These are phyloP conservation scores for Juglanconis oblonga DNA, from an alignment of 2,329 filamentous ascomycete genomes.

Conservation along the genomic window DNA sequence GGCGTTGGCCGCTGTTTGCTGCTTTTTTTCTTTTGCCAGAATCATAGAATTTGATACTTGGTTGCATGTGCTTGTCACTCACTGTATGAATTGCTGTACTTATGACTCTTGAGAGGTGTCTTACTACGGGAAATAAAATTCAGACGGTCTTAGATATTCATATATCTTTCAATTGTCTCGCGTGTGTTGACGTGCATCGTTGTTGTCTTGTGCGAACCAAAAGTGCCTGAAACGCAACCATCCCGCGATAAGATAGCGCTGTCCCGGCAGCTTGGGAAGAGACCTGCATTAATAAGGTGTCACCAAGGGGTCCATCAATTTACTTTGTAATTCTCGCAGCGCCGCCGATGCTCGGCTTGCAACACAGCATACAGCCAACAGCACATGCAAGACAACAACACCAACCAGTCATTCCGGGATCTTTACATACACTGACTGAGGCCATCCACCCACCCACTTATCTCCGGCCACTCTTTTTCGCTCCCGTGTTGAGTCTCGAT, in stretches of 20 bases:
- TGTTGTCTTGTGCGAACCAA: neutral
- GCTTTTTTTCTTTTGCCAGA: neutral
- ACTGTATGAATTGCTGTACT: neutral
- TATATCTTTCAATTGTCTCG: neutral
- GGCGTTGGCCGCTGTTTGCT: conserved; percentile 17
- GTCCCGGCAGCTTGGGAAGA: neutral
- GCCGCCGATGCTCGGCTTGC: neutral
- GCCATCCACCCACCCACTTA: neutral
- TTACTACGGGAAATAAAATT: neutral
- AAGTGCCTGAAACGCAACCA: neutral
- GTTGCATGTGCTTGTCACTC: neutral
- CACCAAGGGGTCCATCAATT: neutral
- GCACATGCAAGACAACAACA: neutral
- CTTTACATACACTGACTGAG: neutral
- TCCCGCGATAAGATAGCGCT: conserved; percentile 15
- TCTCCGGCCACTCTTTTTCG: neutral
- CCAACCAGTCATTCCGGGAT: neutral
- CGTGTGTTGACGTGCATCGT: neutral
- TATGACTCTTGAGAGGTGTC: neutral
- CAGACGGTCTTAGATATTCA: conserved; percentile 4
- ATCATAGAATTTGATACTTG: neutral
- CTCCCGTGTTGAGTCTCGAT: neutral
- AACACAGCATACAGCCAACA: neutral
- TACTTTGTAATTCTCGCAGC: neutral
- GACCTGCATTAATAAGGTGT: neutral